Evolutionary conservation across 768 basidiomycete species (phyloP).

Genomic region (Agrocybe praecox): DNA sequence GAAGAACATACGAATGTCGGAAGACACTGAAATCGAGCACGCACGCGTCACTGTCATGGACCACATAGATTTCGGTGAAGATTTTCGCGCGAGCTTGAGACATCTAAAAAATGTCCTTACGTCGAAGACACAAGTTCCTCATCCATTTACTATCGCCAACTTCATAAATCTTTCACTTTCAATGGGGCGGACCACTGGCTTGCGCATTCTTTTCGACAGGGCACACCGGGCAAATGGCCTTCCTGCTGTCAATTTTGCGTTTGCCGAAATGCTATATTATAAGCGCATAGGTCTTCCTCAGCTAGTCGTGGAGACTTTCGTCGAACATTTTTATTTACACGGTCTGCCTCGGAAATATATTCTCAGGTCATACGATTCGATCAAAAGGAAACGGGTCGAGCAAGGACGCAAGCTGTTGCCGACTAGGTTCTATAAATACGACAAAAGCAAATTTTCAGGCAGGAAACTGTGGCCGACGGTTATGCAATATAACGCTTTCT

Average conservation of each 20-base stretch:
- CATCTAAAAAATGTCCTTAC: conserved; percentile 22
- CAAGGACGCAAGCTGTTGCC: not conserved
- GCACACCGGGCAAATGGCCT: conserved; percentile 23
- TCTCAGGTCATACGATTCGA: conserved; percentile 16
- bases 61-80: conserved; percentile 6
- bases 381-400: not conserved
- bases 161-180: conserved; percentile 38
- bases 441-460: not conserved
- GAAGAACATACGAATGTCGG: not conserved
- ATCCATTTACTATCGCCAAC: conserved; percentile 27
- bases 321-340: conserved; percentile 49
- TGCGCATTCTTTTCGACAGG: conserved; percentile 33
- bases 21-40: conserved; percentile 4
- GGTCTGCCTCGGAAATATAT: conserved; percentile 52
- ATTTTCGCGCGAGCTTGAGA: conserved; percentile 21
- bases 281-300: conserved; percentile 22
- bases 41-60: not conserved
- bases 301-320: conserved; percentile 47
- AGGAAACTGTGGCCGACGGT: conserved; percentile 37
- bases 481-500: conserved; percentile 37
- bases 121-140: conserved; percentile 17
- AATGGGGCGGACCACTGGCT: conserved; percentile 33
- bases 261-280: conserved; percentile 49
- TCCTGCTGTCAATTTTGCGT: conserved; percentile 29
- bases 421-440: not conserved